Evolutionary conservation across 352 stramenopile genomes (phyloP).

Genomic region (Phytopythium mirpurense): DNA sequence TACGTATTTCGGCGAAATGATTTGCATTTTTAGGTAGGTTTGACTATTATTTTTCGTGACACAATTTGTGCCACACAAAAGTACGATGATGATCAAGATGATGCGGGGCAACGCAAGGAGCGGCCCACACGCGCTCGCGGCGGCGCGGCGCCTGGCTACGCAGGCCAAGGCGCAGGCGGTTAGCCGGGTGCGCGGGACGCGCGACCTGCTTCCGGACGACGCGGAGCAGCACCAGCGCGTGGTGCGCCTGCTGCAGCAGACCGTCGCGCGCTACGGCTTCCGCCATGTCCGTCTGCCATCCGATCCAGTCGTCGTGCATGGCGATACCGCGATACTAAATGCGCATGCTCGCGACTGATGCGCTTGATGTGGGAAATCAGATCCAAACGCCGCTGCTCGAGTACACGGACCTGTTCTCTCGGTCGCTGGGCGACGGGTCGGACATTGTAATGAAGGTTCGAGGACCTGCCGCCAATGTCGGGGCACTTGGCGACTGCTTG

Average conservation of each 20-base stretch:
- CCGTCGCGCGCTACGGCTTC: constrained; percentile 72
- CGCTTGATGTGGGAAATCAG: constrained; percentile 14
- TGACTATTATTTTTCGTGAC: too few species aligned
- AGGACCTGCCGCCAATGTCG: too few species aligned
- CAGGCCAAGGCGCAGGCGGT: constrained; percentile 25
- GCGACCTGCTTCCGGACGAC: constrained; percentile 64
- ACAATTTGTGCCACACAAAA: too few species aligned
- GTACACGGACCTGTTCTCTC: constrained; percentile 81
- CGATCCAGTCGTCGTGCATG: neutral
- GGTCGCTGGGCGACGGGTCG: constrained; percentile 76
- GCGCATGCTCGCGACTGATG: neutral
- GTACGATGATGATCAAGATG: neutral
- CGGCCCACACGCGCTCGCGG: neutral
- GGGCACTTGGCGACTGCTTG: too few species aligned
- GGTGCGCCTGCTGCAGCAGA: constrained; percentile 43
- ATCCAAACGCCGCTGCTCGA: constrained; percentile 84
- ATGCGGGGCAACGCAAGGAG: neutral
- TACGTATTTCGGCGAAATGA: too few species aligned
- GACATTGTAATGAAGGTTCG: constrained; percentile 82
- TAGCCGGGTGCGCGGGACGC: constrained; percentile 64
- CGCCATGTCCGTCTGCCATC: constrained; percentile 31
- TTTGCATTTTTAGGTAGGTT: too few species aligned
- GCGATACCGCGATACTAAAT: neutral
- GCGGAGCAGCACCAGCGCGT: constrained; percentile 62
- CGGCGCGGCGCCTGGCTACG: neutral